These are phyloP conservation scores for Trichophyton mentagrophytes DNA, from an alignment of 2,329 filamentous ascomycete genomes.

Conservation along the genomic window DNA sequence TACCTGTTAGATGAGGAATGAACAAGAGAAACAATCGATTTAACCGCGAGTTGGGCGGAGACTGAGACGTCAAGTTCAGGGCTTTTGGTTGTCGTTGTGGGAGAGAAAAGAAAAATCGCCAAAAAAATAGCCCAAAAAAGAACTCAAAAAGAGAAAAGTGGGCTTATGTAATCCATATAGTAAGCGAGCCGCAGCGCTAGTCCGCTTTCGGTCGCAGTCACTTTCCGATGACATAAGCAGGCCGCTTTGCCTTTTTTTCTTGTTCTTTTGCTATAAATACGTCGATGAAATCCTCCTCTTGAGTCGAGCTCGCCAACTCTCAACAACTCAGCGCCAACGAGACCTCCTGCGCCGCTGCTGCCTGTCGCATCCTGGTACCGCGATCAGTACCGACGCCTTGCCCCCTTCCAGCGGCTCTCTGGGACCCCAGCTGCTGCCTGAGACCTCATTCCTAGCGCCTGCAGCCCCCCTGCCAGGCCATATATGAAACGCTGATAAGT, in stretches of 20 bases:
- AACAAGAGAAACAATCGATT: constrained; percentile 82
- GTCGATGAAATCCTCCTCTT: not conserved
- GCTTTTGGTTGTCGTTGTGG: constrained; percentile 11
- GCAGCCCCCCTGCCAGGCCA: not conserved
- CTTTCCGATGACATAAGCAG: not conserved
- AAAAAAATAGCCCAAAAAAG: not conserved
- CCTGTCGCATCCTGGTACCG: not conserved
- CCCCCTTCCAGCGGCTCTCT: not conserved
- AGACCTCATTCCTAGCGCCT: not conserved
- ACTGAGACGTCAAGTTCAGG: constrained; percentile 95
- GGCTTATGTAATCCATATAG: not conserved
- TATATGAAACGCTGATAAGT: not conserved
- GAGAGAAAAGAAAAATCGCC: not conserved
- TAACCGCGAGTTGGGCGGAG: constrained; percentile 97
- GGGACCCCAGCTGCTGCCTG: not conserved
- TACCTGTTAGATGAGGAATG: constrained; percentile 17
- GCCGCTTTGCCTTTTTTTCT: not conserved
- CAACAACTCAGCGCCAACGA: not conserved
- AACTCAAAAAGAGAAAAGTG: not conserved
- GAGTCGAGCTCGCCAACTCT: not conserved
- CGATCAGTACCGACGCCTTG: not conserved
- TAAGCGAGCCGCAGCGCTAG: not conserved
- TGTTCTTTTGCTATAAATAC: not conserved
- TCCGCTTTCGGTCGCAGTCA: not conserved
- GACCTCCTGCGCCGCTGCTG: not conserved